Conservation (phyloP, 208 protist genomes). For the Acanthamoeba triangularis region DNA sequence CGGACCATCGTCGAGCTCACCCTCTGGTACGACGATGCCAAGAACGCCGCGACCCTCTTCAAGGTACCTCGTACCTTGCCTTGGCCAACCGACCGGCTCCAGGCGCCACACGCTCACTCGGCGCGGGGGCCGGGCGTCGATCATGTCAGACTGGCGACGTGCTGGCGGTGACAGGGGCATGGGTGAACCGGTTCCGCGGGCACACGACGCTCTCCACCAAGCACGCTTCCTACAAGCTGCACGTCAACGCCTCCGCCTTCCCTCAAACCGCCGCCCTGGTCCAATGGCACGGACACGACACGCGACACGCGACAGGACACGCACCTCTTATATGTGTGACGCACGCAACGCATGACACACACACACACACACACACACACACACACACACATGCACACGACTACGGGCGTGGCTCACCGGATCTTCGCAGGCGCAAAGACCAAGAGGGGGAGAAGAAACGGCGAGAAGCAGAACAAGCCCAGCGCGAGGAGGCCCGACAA, state of each 20-base stretch:
- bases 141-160: background rate
- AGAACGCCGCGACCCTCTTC: background rate
- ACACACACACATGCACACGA: too few relatives aligned
- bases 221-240: slow-evolving; percentile 12
- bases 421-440: too few relatives aligned
- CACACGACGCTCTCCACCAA: slow-evolving; percentile 34
- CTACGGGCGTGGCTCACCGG: too few relatives aligned
- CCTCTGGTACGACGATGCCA: slow-evolving; percentile 31
- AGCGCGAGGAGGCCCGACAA: too few relatives aligned
- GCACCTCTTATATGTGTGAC: too few relatives aligned
- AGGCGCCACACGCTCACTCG: background rate
- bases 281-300: background rate
- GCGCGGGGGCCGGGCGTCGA: background rate
- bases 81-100: background rate
- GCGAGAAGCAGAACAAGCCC: too few relatives aligned
- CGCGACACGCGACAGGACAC: too few relatives aligned
- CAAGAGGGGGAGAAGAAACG: too few relatives aligned
- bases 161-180: background rate
- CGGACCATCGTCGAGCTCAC: background rate
- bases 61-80: background rate
- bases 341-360: too few relatives aligned
- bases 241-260: background rate
- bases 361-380: too few relatives aligned
- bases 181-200: background rate
- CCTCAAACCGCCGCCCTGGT: background rate